Evolutionary conservation across 768 basidiomycete species (phyloP), one percentile per base, ranked within the genome.

Genomic region (Cytidiella melzeri): DNA sequence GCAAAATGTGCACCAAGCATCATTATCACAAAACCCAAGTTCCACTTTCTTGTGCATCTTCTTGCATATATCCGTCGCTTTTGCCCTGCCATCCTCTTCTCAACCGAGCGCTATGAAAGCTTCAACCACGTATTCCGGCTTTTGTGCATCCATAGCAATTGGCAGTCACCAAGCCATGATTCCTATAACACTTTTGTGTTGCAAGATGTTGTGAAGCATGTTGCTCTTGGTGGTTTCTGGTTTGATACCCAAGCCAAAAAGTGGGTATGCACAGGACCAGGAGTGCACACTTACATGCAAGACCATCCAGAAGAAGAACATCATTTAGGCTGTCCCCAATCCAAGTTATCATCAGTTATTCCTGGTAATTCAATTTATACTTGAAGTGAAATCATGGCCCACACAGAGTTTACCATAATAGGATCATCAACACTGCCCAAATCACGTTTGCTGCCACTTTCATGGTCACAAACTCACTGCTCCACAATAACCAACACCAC

Each of bases 41-140:
- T 65, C 24, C 66, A 67, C 39, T 39, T 65, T 15, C 47, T 67
- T 9, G n/a, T 51, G 0, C 66, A 67, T 41, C 43, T 65, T 5
- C 45, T 50, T 0, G 48, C 41, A 3, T 52, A 63, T 40, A 57
- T 67, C 25, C 41, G 48, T 1, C 57, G 54, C 1, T 68, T 64
- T 47, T 64, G 66, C 1, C 66, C 66, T 3, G 55, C 64, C 0
- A 42, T 64, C 1, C 45, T 64, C 0, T 66, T 61, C 42, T 60
- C 65, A 3, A 64, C 65, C 0, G 62, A 67, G 43, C 48, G 57
- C 13, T 66, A 61, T 38, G 63, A 67, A 47, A 61, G 58, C 0
- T 67, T 57, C 47, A 67, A 67, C 39, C 43, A 47, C n/a, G 53
- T 66, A 0, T 58, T 66, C 38, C 51, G 62, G 0, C 41, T 55